Percentiles rank a stretch among this genome's conserved stretches.
Conservation (phyloP, 148 eudicot genomes). For the Camellia sinensis region DNA sequence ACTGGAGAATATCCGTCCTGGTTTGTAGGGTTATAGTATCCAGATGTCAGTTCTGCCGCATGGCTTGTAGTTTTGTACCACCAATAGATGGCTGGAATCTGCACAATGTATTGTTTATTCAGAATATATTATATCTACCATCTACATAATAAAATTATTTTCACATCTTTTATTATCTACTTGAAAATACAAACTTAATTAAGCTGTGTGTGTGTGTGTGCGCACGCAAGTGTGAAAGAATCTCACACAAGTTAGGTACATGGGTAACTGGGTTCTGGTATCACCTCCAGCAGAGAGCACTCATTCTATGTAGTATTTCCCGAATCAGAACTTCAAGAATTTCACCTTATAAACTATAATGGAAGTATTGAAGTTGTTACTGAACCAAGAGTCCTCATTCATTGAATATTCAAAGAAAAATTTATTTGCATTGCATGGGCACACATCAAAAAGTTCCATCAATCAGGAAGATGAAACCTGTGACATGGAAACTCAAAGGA, state of each 20-base stretch:
- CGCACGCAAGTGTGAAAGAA: neutral
- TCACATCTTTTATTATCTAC: neutral
- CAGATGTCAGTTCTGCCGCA: constrained; percentile 77
- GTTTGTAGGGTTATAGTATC: constrained; percentile 57
- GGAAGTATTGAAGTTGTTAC: neutral
- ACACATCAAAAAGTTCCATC: constrained; percentile 2
- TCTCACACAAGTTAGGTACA: neutral
- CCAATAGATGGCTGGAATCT: constrained; percentile 70
- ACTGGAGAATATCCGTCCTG: constrained; percentile 59
- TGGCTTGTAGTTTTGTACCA: constrained; percentile 72
- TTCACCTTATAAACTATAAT: neutral
- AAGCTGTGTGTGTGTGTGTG: neutral
- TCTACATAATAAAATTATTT: neutral
- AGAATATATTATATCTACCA: neutral
- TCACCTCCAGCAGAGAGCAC: neutral
- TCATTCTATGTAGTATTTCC: neutral
- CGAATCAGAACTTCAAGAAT: neutral
- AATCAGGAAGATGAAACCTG: neutral
- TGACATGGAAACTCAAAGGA: neutral
- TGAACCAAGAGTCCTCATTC: neutral
- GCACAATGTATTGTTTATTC: constrained; percentile 10
- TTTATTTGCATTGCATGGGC: neutral
- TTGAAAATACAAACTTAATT: neutral
- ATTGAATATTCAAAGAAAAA: neutral
- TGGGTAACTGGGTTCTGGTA: neutral